Conservation (phyloP, 2,329 filamentous ascomycete genomes). For the Arthrobotrys iridis region DNA sequence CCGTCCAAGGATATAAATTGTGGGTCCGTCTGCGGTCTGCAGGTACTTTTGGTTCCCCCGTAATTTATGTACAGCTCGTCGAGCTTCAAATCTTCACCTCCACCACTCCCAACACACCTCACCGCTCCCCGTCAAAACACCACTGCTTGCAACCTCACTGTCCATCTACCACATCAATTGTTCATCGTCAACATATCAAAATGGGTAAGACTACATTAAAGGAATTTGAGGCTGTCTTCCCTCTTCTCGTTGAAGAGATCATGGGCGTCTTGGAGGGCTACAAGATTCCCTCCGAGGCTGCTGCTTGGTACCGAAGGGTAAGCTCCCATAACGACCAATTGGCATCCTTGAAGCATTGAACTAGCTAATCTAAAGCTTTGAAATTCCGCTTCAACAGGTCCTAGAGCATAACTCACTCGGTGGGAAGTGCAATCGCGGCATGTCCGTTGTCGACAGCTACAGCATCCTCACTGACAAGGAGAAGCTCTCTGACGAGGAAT, state of each 20-base stretch:
- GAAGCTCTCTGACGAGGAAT: conserved; percentile 80
- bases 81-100: conserved; percentile 4
- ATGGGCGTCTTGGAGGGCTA: conserved; percentile 81
- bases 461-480: conserved; percentile 77
- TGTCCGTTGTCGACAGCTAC: conserved; percentile 93
- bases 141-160: neutral
- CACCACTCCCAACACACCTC: conserved; percentile 7
- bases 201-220: conserved; percentile 73
- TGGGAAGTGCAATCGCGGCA: conserved; percentile 98
- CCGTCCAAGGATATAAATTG: conserved; percentile 25
- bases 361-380: conserved; percentile 37
- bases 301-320: conserved; percentile 88
- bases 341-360: neutral
- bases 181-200: conserved; percentile 14
- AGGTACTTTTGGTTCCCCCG: neutral
- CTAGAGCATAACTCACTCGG: conserved; percentile 87
- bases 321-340: conserved; percentile 55
- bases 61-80: neutral
- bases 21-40: neutral
- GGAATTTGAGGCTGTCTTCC: conserved; percentile 91
- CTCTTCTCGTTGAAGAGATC: conserved; percentile 80
- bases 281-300: conserved; percentile 80
- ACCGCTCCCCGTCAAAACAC: neutral
- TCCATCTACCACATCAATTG: conserved; percentile 9
- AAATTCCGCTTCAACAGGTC: conserved; percentile 68